These are phyloP conservation scores for Neurospora hispaniola DNA, from an alignment of 495 filamentous ascomycete species.

Conservation along the genomic window DNA sequence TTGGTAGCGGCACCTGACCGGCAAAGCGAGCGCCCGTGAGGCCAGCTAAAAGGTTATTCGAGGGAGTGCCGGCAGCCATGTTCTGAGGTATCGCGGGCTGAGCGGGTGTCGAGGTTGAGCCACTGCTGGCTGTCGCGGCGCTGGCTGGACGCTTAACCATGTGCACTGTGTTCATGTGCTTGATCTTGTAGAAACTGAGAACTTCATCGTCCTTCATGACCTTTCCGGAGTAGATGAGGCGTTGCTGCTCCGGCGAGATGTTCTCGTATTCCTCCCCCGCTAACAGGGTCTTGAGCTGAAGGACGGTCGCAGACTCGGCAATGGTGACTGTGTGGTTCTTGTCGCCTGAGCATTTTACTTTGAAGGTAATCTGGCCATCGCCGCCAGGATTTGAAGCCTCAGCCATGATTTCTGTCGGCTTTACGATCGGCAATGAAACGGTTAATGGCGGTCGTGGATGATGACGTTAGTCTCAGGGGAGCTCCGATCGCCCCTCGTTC, in stretches of 20 bases:
- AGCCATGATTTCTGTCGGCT: constrained; percentile 31
- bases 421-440: background rate
- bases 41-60: constrained; percentile 79
- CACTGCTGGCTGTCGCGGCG: constrained; percentile 39
- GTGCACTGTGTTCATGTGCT: constrained; percentile 90
- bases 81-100: constrained; percentile 67
- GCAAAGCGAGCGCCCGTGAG: constrained; percentile 93
- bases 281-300: constrained; percentile 83
- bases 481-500: background rate
- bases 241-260: constrained; percentile 74
- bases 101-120: constrained; percentile 39
- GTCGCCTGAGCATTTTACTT: constrained; percentile 83
- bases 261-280: constrained; percentile 69
- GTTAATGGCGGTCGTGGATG: constrained; percentile 3
- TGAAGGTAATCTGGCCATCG: constrained; percentile 69
- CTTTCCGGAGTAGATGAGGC: constrained; percentile 93
- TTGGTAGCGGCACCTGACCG: constrained; percentile 80
- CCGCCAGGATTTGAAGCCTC: constrained; percentile 41
- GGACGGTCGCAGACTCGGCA: constrained; percentile 61
- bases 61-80: constrained; percentile 74
- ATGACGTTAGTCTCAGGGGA: constrained; percentile 6
- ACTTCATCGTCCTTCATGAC: constrained; percentile 91
- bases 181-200: constrained; percentile 81
- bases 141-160: constrained; percentile 91
- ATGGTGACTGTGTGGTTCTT: constrained; percentile 74